Evolutionary conservation across 768 basidiomycete species (phyloP).

Genomic region (Lactarius tabidus): DNA sequence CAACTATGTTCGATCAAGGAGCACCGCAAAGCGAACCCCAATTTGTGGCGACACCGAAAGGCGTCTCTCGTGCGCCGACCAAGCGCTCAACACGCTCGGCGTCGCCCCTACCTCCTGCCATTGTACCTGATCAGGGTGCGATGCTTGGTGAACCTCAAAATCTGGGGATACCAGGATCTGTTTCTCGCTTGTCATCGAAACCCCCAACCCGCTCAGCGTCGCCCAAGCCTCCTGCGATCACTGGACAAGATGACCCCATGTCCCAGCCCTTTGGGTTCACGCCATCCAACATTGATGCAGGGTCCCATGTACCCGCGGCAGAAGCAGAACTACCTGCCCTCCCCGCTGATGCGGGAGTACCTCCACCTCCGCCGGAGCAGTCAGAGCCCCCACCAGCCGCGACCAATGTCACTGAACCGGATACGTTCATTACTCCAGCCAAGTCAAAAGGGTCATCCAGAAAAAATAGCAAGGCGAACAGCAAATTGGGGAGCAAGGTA

Average conservation of each 20-base stretch:
- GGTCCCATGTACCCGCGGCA: background rate
- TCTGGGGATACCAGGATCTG: conserved; percentile 1
- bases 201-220: conserved; percentile 12
- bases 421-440: background rate
- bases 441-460: conserved; percentile 20
- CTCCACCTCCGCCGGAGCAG: background rate
- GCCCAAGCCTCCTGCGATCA: conserved; percentile 7
- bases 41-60: conserved; percentile 2
- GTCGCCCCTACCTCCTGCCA: conserved; percentile 8
- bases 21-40: background rate
- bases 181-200: conserved; percentile 11
- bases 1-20: background rate
- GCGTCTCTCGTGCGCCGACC: conserved; percentile 6
- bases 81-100: conserved; percentile 10
- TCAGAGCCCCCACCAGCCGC: background rate
- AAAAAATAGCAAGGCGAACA: conserved; percentile 18
- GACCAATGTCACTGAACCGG: conserved; percentile 5
- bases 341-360: background rate
- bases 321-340: background rate
- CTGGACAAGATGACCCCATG: background rate
- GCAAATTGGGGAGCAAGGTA: conserved; percentile 21
- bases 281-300: background rate
- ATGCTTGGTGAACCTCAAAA: background rate
- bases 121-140: background rate
- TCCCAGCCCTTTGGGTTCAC: background rate